Evolutionary conservation across 371 early-diverging fungal genomes (phyloP), one percentile per base, ranked within the genome.

Genomic region (Smittium culicis): DNA sequence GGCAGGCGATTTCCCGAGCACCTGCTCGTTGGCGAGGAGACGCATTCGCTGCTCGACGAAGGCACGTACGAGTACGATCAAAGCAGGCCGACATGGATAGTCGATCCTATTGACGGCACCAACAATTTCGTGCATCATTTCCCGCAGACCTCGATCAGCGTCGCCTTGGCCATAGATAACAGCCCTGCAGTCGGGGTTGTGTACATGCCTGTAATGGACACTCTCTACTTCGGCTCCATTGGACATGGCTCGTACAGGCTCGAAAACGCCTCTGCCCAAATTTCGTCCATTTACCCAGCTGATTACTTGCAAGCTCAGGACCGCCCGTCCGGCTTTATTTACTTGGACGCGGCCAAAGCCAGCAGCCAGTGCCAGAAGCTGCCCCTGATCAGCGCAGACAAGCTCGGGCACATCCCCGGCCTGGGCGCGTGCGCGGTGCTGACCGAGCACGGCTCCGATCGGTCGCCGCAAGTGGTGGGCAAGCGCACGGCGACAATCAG

Each of bases 31-130:
- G 94, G 94, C 56, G 92, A 93, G 71, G 93, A 94, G 68, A 83
- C 86, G 1, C 79, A 81, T 54, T 79, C 81, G 17, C 86, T 83
- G 27, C 78, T 76, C 63, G 88, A 86, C 45, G 80, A 79, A 27
- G 78, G 81, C 64, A 71, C 71, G 27, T 77, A 88, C 68, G 88
- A 88, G 11, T 75, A 88, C 67, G 79, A 81, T n/a, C n/a, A n/a
- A n/a, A n/a, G n/a, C n/a, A n/a, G n/a, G 2, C 91, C 92, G 11
- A 92, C 94, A 1, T 93, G 93, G 93, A 87, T 93, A 66, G 87
- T 93, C 2, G 94, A 94, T 70, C 94, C 94, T 1, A 86, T 94
- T 68, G 88, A 93, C 77, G 86, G 93, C 60, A 92, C 93, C 1
- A 89, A 89, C 69, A 93, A 94, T 77, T 95, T 94, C 79, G 87